Evolutionary conservation across 192 early-diverging fungal genomes (phyloP).

Genomic region (Entomortierella chlamydospora): DNA sequence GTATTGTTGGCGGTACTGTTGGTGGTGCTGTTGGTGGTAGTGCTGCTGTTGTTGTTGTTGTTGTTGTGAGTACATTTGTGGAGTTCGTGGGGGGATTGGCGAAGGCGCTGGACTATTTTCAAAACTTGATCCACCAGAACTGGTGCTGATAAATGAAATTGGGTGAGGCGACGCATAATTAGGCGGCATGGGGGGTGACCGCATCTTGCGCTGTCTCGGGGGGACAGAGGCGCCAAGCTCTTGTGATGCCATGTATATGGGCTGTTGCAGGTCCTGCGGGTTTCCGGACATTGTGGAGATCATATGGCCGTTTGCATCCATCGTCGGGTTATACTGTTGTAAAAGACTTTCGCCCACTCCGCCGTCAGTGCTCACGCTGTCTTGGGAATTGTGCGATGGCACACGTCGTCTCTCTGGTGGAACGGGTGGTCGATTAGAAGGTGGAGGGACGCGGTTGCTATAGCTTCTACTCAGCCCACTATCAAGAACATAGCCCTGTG

Average conservation of each 20-base stretch:
- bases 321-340: conserved; percentile 19
- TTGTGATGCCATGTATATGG: conserved; percentile 23
- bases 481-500: conserved; percentile 6
- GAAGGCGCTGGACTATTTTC: conserved; percentile 7
- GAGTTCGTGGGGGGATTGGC: background rate
- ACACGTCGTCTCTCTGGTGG: conserved; percentile 29
- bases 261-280: background rate
- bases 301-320: background rate
- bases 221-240: conserved; percentile 7
- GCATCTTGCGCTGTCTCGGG: conserved; percentile 28
- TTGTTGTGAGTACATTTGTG: background rate
- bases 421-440: conserved; percentile 21
- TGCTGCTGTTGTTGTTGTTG: too few species aligned
- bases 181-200: conserved; percentile 25
- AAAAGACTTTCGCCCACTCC: conserved; percentile 27
- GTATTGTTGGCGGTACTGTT: too few species aligned
- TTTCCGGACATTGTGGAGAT: background rate
- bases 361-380: conserved; percentile 49
- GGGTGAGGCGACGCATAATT: conserved; percentile 2
- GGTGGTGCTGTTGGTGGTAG: too few species aligned
- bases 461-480: conserved; percentile 29
- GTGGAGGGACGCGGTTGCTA: conserved; percentile 35
- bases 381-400: conserved; percentile 25
- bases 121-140: conserved; percentile 38
- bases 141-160: conserved; percentile 28